Percentiles rank a stretch among this genome's conserved stretches.
Evolutionary conservation across 331 rosid species (phyloP).

Genomic region (Ulmus americana): DNA sequence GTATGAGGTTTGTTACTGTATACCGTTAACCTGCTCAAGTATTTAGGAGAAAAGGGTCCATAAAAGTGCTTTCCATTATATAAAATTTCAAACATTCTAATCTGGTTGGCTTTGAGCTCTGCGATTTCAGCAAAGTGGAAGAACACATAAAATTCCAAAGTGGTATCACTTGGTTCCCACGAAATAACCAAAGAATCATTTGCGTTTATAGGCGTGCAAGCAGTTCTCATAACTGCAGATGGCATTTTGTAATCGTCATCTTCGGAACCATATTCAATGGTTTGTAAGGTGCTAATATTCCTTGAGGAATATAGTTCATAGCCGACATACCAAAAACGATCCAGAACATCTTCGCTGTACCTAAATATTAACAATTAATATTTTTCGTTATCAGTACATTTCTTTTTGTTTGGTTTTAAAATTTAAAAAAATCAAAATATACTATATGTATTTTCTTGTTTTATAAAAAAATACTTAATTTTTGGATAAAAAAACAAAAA

Average conservation of each 20-base stretch:
- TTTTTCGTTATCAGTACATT: neutral
- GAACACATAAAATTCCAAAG: neutral
- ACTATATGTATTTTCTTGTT: too few relatives aligned
- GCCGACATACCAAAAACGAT: neutral
- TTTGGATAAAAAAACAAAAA: too few relatives aligned
- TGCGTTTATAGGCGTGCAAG: neutral
- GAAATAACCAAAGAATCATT: neutral
- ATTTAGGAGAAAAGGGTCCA: neutral
- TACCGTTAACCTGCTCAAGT: neutral
- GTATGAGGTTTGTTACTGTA: neutral
- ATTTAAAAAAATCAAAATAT: too few relatives aligned
- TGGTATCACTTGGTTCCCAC: neutral
- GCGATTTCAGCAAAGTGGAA: conserved; percentile 3
- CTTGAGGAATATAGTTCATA: neutral
- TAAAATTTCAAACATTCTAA: neutral
- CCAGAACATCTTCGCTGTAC: neutral
- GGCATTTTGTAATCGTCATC: neutral
- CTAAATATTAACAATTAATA: neutral
- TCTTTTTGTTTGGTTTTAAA: too few relatives aligned
- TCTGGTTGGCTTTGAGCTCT: conserved; percentile 5
- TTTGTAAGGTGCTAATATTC: neutral
- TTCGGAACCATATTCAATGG: neutral
- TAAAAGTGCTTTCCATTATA: neutral
- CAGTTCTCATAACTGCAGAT: neutral
- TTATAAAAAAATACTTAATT: too few relatives aligned